phyloP scores from a whole-genome alignment of 352 stramenopile genomes.

The Phytophthora niederhauseri region DNA sequence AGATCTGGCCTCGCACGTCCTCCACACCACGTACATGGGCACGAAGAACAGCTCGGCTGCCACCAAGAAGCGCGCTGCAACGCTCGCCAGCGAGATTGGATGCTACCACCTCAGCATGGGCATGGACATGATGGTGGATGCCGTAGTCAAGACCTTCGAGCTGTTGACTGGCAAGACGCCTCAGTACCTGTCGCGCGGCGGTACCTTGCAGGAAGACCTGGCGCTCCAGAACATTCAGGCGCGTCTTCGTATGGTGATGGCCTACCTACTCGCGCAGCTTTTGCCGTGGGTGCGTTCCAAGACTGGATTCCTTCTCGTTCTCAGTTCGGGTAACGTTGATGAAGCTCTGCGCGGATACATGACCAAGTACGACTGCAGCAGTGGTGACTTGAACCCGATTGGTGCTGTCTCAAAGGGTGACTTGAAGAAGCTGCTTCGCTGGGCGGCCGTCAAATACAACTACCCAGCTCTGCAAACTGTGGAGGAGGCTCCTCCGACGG shows the following conservation, averaged over 20 bases:
- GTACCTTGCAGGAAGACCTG: slow-evolving; percentile 94
- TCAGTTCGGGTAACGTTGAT: slow-evolving; percentile 98
- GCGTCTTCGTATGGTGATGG: slow-evolving; percentile 97
- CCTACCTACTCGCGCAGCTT: slow-evolving; percentile 98
- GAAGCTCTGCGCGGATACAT: slow-evolving; percentile 98
- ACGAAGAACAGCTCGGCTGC: slow-evolving; percentile 95
- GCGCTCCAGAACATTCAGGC: slow-evolving; percentile 99
- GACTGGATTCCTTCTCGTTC: slow-evolving; percentile 96
- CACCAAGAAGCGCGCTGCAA: slow-evolving; percentile 91
- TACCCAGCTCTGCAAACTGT: slow-evolving; percentile 94
- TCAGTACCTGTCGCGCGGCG: slow-evolving; percentile 88
- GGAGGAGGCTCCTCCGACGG: slow-evolving; percentile 94
- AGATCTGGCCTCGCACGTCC: slow-evolving; percentile 92
- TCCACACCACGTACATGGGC: slow-evolving; percentile 99
- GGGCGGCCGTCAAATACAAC: slow-evolving; percentile 90
- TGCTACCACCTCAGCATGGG: slow-evolving; percentile 96
- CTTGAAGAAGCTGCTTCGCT: slow-evolving; percentile 97
- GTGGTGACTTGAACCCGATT: slow-evolving; percentile 98
- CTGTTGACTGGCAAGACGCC: slow-evolving; percentile 91
- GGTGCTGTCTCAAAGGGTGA: slow-evolving; percentile 96
- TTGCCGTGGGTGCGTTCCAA: slow-evolving; percentile 97
- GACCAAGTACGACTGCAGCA: slow-evolving; percentile 99
- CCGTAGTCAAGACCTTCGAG: slow-evolving; percentile 79
- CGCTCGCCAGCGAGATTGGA: slow-evolving; percentile 93
- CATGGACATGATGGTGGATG: slow-evolving; percentile 96